phyloP scores from a whole-genome alignment of 192 early-diverging fungal species.

The Mycoemilia scoparia region DNA sequence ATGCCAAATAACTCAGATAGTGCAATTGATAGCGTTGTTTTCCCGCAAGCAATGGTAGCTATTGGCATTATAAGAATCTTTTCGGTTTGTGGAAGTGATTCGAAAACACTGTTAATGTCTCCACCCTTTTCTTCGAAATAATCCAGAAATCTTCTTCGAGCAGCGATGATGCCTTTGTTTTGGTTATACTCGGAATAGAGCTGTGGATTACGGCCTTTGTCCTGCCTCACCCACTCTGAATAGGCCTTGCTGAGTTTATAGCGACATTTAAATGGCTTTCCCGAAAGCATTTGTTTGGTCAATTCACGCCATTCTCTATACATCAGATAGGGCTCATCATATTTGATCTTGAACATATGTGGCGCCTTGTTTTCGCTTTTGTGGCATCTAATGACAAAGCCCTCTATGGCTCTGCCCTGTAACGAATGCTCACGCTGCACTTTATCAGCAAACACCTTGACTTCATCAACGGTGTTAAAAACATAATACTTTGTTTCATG shows the following conservation, averaged over 20 bases:
- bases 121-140: constrained; percentile 26
- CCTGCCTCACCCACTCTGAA: constrained; percentile 48
- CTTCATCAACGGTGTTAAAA: constrained; percentile 37
- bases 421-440: constrained; percentile 44
- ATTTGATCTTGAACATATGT: constrained; percentile 83
- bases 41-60: constrained; percentile 62
- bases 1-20: constrained; percentile 40
- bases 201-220: constrained; percentile 37
- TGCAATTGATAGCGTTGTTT: constrained; percentile 37
- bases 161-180: constrained; percentile 64
- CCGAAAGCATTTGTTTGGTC: constrained; percentile 43
- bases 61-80: constrained; percentile 45
- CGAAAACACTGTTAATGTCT: constrained; percentile 5
- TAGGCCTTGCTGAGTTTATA: constrained; percentile 53
- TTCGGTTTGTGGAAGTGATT: constrained; percentile 2
- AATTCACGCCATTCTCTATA: constrained; percentile 95
- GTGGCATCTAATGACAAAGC: constrained; percentile 76
- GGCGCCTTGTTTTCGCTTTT: constrained; percentile 7
- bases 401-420: constrained; percentile 61
- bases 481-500: constrained; percentile 29
- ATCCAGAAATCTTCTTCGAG: constrained; percentile 60
- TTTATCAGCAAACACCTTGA: constrained; percentile 46
- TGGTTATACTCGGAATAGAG: constrained; percentile 45
- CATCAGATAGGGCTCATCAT: constrained; percentile 84
- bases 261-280: constrained; percentile 20